Percentiles rank a stretch among this genome's conserved stretches.
Conservation (phyloP, 2,329 filamentous ascomycete genomes). For the Aquanectria penicillioides region DNA sequence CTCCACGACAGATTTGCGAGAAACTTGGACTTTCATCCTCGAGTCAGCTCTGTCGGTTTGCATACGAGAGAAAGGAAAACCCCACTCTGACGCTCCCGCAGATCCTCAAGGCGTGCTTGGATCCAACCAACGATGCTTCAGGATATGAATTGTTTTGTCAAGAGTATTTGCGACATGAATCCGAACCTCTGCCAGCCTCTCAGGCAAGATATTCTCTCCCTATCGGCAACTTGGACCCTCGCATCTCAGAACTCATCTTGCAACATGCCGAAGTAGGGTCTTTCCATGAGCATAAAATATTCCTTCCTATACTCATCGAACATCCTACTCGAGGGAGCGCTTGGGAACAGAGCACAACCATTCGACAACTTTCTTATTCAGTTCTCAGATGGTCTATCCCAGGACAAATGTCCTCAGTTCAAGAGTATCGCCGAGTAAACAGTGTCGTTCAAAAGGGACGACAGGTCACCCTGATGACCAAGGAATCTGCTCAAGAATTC, state of each 20-base stretch:
- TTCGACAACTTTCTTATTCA: slow-evolving; percentile 66
- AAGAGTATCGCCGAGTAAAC: slow-evolving; percentile 52
- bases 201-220: slow-evolving; percentile 13
- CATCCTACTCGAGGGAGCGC: slow-evolving; percentile 63
- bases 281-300: slow-evolving; percentile 56
- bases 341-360: slow-evolving; percentile 62
- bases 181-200: slow-evolving; percentile 28
- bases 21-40: slow-evolving; percentile 52
- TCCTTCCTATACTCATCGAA: slow-evolving; percentile 72
- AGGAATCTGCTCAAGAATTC: slow-evolving; percentile 11
- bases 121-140: slow-evolving; percentile 27
- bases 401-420: slow-evolving; percentile 31
- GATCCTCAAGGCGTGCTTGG: slow-evolving; percentile 41
- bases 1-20: slow-evolving; percentile 50
- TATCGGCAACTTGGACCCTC: slow-evolving; percentile 47
- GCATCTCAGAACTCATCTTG: slow-evolving; percentile 51
- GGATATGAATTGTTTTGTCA: slow-evolving; percentile 45
- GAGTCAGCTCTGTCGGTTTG: slow-evolving; percentile 45
- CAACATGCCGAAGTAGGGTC: slow-evolving; percentile 40
- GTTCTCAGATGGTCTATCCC: slow-evolving; percentile 47
- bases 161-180: slow-evolving; percentile 44
- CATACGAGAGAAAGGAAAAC: slow-evolving; percentile 46
- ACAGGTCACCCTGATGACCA: slow-evolving; percentile 30
- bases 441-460: slow-evolving; percentile 42
- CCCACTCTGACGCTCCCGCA: slow-evolving; percentile 44